A percentile compares a stretch with the other conserved stretches of the same genome.
These are phyloP conservation scores for Coemansia pectinata DNA, from an alignment of 192 early-diverging fungal species.

Conservation along the genomic window DNA sequence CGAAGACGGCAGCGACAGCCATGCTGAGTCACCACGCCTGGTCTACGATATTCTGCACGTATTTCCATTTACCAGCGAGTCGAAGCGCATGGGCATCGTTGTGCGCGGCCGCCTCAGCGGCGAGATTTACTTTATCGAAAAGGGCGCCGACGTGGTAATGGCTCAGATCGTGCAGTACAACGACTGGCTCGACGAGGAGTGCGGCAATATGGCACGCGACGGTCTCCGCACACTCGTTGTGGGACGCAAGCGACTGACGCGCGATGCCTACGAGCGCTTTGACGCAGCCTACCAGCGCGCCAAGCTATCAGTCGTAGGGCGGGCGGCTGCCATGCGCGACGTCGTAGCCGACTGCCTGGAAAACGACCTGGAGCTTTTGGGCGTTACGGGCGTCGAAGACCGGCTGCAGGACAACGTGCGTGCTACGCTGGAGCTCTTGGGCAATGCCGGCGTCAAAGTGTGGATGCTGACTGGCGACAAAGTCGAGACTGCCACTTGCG, in stretches of 20 bases:
- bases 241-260: slow-evolving; percentile 78
- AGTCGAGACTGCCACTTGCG: slow-evolving; percentile 94
- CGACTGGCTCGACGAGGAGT: slow-evolving; percentile 98
- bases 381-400: slow-evolving; percentile 95
- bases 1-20: slow-evolving; percentile 35
- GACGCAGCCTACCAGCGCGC: slow-evolving; percentile 67
- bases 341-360: slow-evolving; percentile 74
- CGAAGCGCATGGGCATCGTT: slow-evolving; percentile 96
- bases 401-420: slow-evolving; percentile 94
- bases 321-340: slow-evolving; percentile 67
- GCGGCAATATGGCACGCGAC: slow-evolving; percentile 95
- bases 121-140: slow-evolving; percentile 88
- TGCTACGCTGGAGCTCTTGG: slow-evolving; percentile 80
- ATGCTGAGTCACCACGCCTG: slow-evolving; percentile 33
- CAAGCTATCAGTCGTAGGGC: slow-evolving; percentile 67
- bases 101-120: slow-evolving; percentile 65
- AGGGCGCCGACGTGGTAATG: slow-evolving; percentile 95
- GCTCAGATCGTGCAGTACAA: slow-evolving; percentile 83
- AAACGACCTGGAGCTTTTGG: slow-evolving; percentile 84
- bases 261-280: slow-evolving; percentile 70
- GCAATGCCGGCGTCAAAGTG: slow-evolving; percentile 88
- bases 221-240: slow-evolving; percentile 92
- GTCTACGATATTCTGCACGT: slow-evolving; percentile 84
- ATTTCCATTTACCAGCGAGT: slow-evolving; percentile 98
- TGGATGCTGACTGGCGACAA: slow-evolving; percentile 99